Evolutionary conservation across 306 rosid species (phyloP).

Genomic region (Sesbania bispinosa): DNA sequence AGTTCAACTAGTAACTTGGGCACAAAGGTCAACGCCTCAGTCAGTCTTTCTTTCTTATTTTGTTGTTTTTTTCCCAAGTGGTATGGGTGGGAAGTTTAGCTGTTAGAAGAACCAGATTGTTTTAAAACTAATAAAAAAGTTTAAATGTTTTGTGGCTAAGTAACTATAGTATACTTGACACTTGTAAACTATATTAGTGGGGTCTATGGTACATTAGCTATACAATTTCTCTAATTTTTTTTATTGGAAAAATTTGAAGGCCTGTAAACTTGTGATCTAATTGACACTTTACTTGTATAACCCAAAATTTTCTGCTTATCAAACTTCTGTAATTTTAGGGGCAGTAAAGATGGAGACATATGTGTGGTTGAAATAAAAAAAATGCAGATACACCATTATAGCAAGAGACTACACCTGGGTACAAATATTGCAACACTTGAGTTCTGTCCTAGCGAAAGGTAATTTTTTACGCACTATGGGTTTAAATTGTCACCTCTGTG

Average conservation of each 20-base stretch:
- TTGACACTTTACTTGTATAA: neutral
- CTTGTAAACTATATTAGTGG: neutral
- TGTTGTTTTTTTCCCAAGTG: too few species aligned
- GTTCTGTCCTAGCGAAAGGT: conserved; percentile 94
- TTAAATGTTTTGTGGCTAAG: neutral
- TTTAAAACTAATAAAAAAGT: too few species aligned
- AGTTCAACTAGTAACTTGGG: neutral
- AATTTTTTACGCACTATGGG: neutral
- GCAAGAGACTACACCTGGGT: conserved; percentile 89
- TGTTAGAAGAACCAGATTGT: neutral
- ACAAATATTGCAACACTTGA: conserved; percentile 67
- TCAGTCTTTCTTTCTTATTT: neutral
- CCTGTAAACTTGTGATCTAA: neutral
- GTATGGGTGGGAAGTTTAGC: neutral
- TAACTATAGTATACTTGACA: neutral
- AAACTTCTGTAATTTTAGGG: conserved; percentile 46
- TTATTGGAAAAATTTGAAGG: neutral
- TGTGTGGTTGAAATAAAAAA: conserved; percentile 83
- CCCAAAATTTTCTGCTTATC: conserved; percentile 3
- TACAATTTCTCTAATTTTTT: neutral
- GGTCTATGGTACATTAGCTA: neutral
- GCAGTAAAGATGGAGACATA: conserved; percentile 91
- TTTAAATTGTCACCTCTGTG: neutral
- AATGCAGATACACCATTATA: conserved; percentile 82
- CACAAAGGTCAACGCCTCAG: neutral